Percentiles rank a stretch among this genome's conserved stretches.
These are phyloP conservation scores for Forsythia suspensa DNA, from an alignment of 257 asterid species.

Conservation along the genomic window DNA sequence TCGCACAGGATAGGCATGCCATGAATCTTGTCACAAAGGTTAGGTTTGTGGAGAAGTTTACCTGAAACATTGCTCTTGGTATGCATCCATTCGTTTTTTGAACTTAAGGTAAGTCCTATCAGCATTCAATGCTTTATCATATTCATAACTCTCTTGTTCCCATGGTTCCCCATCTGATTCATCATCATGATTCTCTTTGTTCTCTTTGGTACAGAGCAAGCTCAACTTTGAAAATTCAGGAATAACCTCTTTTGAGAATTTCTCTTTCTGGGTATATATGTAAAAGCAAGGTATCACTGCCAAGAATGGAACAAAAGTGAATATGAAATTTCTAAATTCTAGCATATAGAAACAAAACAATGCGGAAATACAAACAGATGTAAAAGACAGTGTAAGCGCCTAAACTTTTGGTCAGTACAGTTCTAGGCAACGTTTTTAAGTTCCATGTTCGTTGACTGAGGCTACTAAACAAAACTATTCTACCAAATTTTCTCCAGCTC, in stretches of 20 bases:
- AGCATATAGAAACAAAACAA: background rate
- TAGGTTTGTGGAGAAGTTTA: conserved; percentile 18
- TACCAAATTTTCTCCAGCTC: background rate
- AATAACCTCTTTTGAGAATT: conserved; percentile 31
- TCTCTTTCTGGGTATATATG: conserved; percentile 64
- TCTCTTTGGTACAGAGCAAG: conserved; percentile 31
- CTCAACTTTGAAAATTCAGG: conserved; percentile 33
- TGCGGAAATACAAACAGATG: background rate
- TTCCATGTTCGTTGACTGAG: background rate
- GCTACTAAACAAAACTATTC: background rate
- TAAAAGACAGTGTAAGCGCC: background rate
- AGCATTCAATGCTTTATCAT: conserved; percentile 74
- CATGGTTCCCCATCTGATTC: conserved; percentile 50
- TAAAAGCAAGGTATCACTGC: conserved; percentile 93
- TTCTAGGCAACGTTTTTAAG: background rate
- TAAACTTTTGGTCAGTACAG: background rate
- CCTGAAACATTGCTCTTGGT: conserved; percentile 94
- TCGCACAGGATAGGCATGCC: background rate
- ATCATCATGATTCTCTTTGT: conserved; percentile 44
- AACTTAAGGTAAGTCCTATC: conserved; percentile 89
- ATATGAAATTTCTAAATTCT: background rate
- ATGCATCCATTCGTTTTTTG: conserved; percentile 74
- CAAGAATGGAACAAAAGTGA: conserved; percentile 18
- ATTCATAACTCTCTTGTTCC: conserved; percentile 81
- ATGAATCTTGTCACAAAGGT: background rate